Evolutionary conservation across 2,329 filamentous ascomycete genomes (phyloP).

Genomic region (Corynespora cassiicola): DNA sequence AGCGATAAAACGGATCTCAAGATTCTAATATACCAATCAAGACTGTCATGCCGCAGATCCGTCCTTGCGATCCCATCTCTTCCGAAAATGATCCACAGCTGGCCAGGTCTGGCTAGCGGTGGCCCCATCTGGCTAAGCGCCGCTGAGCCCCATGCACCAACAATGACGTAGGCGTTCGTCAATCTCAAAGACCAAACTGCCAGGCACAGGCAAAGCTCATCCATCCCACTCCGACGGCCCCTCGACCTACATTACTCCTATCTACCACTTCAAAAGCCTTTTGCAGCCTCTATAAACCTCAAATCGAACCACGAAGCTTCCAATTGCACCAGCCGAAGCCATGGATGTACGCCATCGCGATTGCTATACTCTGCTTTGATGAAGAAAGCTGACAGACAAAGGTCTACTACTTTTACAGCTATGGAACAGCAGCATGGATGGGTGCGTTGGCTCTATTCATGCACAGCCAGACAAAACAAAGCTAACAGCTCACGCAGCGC

Average conservation of each 20-base stretch:
- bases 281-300: conserved; percentile 1
- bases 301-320: background rate
- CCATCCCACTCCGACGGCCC: conserved; percentile 1
- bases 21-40: too few species aligned
- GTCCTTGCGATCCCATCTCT: too few species aligned
- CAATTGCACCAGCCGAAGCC: background rate
- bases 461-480: background rate
- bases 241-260: background rate
- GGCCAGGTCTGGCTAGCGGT: too few species aligned
- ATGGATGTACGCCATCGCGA: conserved; percentile 15
- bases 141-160: too few species aligned
- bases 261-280: too few species aligned
- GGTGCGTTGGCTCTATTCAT: conserved; percentile 18
- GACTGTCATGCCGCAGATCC: too few species aligned
- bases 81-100: too few species aligned
- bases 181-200: conserved; percentile 5
- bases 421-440: conserved; percentile 52
- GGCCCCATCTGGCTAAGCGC: too few species aligned
- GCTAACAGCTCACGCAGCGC: conserved; percentile 28
- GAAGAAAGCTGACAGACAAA: conserved; percentile 30
- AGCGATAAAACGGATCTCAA: too few species aligned
- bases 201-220: conserved; percentile 11
- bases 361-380: conserved; percentile 3
- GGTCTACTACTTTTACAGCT: conserved; percentile 53
- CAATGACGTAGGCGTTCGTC: conserved; percentile 14